Evolutionary conservation across 1,139 yeast species (phyloP).

Genomic region (Yamadazyma diospyri): DNA sequence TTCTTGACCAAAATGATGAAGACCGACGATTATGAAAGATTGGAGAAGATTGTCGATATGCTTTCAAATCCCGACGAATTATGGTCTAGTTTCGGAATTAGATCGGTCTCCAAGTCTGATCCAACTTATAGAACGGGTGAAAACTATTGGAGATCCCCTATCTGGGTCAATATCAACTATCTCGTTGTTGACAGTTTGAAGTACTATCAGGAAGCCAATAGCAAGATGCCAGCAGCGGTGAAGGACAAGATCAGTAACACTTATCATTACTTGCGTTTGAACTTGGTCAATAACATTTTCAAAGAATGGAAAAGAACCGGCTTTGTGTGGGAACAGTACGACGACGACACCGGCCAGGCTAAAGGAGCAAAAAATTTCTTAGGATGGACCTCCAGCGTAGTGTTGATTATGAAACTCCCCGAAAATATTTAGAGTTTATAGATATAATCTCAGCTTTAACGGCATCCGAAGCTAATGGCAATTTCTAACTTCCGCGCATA

Average conservation of each 20-base stretch:
- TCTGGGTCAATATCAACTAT: slow-evolving; percentile 92
- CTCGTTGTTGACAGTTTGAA: slow-evolving; percentile 68
- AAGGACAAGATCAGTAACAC: slow-evolving; percentile 33
- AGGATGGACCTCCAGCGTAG: slow-evolving; percentile 90
- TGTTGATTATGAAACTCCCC: slow-evolving; percentile 81
- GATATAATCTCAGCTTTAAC: too few species aligned
- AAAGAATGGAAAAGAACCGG: slow-evolving; percentile 73
- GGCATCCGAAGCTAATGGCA: too few species aligned
- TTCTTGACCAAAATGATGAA: slow-evolving; percentile 74
- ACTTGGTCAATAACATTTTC: slow-evolving; percentile 65
- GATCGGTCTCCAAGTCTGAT: slow-evolving; percentile 75
- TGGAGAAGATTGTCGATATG: slow-evolving; percentile 50
- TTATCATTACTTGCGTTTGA: slow-evolving; percentile 58
- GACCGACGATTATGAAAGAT: slow-evolving; percentile 41
- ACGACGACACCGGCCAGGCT: slow-evolving; percentile 70
- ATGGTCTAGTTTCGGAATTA: slow-evolving; percentile 77
- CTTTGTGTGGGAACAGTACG: slow-evolving; percentile 88
- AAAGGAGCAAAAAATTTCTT: slow-evolving; percentile 85
- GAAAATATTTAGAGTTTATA: slow-evolving; percentile 25
- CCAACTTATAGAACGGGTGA: slow-evolving; percentile 71
- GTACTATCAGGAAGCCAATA: slow-evolving; percentile 39
- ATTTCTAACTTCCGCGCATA: too few species aligned
- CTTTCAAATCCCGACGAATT: slow-evolving; percentile 69
- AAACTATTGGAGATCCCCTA: slow-evolving; percentile 93
- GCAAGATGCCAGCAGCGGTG: slow-evolving; percentile 24